Evolutionary conservation across 805 yeast species (phyloP).

Genomic region (Candida morakotiae): DNA sequence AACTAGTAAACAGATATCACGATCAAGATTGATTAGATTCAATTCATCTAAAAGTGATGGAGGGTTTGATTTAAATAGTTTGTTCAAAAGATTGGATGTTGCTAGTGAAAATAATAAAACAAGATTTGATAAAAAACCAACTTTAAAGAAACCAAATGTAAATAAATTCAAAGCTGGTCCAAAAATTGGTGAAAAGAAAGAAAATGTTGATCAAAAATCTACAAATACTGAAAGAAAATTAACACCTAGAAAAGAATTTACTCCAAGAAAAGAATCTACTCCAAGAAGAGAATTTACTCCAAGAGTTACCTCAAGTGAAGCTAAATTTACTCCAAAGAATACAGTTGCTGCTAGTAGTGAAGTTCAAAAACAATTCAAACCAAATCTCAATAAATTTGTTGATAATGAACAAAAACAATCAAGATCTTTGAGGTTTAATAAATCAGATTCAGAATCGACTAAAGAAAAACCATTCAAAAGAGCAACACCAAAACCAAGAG

Average conservation of each 20-base stretch:
- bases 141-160: neutral
- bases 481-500: neutral
- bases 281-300: neutral
- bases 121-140: neutral
- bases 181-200: neutral
- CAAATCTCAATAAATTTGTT: neutral
- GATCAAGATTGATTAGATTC: slow-evolving; percentile 8
- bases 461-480: slow-evolving; percentile 1
- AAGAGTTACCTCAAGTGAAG: neutral
- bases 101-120: slow-evolving; percentile 16
- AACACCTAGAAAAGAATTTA: neutral
- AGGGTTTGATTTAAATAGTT: slow-evolving; percentile 15
- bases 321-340: neutral
- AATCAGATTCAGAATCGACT: neutral
- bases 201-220: neutral
- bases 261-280: neutral
- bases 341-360: neutral
- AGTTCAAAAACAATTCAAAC: neutral
- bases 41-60: slow-evolving; percentile 6
- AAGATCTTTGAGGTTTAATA: slow-evolving; percentile 2
- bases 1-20: neutral
- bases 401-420: neutral
- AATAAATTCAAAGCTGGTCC: neutral
- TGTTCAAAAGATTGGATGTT: slow-evolving; percentile 33
- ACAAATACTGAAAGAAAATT: neutral